Base-by-base conservation (phyloP, 139 green algal genomes). In the Picochlorum sp. region DNA sequence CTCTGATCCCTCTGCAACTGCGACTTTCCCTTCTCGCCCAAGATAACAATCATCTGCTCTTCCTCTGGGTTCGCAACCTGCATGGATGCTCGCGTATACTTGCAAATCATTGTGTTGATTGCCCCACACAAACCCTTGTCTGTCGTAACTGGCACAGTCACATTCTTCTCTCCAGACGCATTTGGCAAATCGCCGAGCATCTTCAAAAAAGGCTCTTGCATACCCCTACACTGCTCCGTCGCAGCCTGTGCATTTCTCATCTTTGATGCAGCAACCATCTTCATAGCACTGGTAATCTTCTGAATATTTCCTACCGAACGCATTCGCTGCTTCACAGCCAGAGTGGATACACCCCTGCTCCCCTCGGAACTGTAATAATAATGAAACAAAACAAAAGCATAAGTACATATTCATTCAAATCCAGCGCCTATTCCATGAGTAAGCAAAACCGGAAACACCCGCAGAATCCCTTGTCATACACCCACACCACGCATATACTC, bases 241-340 rank as follows among this genome's bases (percentile, higher is more conserved):
- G 69, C 70, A 1, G 65, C 60, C 78, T 97, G 87, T 9, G 92
- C 94, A 23, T 79, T 82, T 24, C 87, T 77, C 87, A 99, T 95
- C 77, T 97, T 97, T 21, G 88, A 95, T 15, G 94, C 94, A n/a
- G 94, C 94, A 73, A 99, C 94, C 90, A 99, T 97, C 87, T 99
- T 98, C 94, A 98, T 99, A 69, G 94, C 94, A 67, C 91, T 94
- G 8, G 94, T 99, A 79, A 99, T 99, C 76, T 99, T 99, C 62
- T 92, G 80, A 32, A 98, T 98, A 79, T 96, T 98, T 63, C 84
- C 85, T 49, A 99, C 95, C 14, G 90, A 95, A 61, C 88, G 85
- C 85, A 99, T 99, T 16, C 92, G 81, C 78, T 91, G 84, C 77
- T 96, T 94, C 26, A 99, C 94, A 93, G 86, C 71, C 49, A 21